Conservation (phyloP, 371 early-diverging fungal genomes). For the Actinomortierella wolfii region DNA sequence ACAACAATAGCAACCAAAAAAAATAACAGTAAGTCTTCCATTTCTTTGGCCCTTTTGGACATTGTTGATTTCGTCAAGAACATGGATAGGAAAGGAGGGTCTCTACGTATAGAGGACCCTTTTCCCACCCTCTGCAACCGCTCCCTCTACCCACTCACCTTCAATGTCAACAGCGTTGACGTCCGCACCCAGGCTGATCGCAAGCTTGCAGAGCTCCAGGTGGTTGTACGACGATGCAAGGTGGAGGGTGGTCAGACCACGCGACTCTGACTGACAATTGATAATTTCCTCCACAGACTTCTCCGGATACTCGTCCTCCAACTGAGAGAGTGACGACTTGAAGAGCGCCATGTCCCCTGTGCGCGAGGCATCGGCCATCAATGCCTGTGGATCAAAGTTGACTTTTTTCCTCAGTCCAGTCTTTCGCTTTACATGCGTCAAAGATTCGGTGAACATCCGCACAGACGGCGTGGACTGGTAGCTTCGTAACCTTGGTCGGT, state of each 20-base stretch:
- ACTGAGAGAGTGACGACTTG: slow-evolving; percentile 13
- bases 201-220: slow-evolving; percentile 48
- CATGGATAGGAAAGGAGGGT: too few relatives aligned
- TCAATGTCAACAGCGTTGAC: slow-evolving; percentile 59
- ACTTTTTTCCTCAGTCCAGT: slow-evolving; percentile 25
- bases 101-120: too few relatives aligned
- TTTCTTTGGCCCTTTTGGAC: too few relatives aligned
- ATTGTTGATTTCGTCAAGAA: too few relatives aligned
- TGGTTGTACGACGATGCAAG: slow-evolving; percentile 63
- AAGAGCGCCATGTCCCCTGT: slow-evolving; percentile 40
- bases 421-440: slow-evolving; percentile 12
- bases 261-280: slow-evolving; percentile 46
- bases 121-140: too few relatives aligned
- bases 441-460: slow-evolving; percentile 14
- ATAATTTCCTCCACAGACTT: slow-evolving; percentile 19
- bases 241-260: slow-evolving; percentile 58
- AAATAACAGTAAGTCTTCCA: too few relatives aligned
- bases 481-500: slow-evolving; percentile 29
- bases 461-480: slow-evolving; percentile 43
- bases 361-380: slow-evolving; percentile 46
- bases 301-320: slow-evolving; percentile 23
- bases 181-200: slow-evolving; percentile 48
- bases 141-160: slow-evolving; percentile 16
- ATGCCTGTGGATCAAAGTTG: slow-evolving; percentile 43
- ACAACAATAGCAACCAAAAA: neutral